Conservation (phyloP, 2,329 filamentous ascomycete species). For the Mollisia scopiformis region DNA sequence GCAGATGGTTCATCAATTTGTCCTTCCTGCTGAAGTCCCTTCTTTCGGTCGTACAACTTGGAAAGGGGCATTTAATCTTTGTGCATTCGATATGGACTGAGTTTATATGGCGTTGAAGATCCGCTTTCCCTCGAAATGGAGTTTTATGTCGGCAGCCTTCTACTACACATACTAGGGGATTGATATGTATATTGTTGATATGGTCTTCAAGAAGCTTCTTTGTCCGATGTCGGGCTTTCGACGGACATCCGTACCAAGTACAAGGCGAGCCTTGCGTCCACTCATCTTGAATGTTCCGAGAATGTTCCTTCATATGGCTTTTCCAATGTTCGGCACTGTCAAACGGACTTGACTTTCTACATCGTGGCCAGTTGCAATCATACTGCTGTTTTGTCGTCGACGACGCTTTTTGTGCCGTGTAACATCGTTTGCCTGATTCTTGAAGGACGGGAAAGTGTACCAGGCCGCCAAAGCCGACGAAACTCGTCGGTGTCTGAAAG, state of each 20-base stretch:
- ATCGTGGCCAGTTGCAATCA: background rate
- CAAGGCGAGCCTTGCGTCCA: background rate
- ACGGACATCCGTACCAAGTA: background rate
- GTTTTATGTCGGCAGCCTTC: background rate
- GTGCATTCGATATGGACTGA: background rate
- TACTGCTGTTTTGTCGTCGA: background rate
- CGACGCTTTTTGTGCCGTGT: too few relatives aligned
- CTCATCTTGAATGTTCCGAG: background rate
- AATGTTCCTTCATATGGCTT: background rate
- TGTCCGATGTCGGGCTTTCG: background rate
- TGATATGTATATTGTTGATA: slow-evolving; percentile 2
- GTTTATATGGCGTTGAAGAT: slow-evolving; percentile 1
- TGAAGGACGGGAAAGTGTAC: background rate
- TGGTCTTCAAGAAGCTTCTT: background rate
- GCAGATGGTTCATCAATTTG: background rate
- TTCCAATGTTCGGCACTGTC: background rate
- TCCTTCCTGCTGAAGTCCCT: background rate
- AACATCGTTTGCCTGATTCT: too few relatives aligned
- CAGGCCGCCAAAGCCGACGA: background rate
- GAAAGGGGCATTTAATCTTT: background rate
- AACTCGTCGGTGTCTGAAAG: background rate
- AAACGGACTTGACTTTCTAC: background rate
- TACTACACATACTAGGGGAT: background rate
- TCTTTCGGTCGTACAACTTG: background rate
- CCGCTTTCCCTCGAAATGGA: slow-evolving; percentile 1